phyloP scores from a whole-genome alignment of 257 asterid species.

The Ligustrum vulgare region DNA sequence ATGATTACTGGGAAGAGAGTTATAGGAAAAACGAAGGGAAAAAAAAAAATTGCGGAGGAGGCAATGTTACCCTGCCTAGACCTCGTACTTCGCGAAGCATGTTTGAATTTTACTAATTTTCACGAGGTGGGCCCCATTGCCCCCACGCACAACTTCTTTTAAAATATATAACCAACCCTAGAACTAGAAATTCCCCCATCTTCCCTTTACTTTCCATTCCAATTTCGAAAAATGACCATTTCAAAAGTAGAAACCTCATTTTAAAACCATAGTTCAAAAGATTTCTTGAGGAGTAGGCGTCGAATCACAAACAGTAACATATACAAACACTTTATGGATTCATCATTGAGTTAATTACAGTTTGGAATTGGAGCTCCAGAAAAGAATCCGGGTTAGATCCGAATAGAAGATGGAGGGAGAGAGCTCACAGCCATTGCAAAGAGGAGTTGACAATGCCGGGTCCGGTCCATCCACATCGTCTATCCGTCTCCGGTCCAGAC shows the following conservation, averaged over 20 bases:
- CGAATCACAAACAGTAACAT: background rate
- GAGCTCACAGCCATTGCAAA: conserved; percentile 19
- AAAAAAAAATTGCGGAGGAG: no score
- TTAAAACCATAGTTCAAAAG: background rate
- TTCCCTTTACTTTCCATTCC: background rate
- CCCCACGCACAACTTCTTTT: no score
- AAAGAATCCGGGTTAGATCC: background rate
- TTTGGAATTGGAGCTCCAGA: background rate
- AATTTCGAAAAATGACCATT: background rate
- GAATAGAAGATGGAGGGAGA: conserved; percentile 37
- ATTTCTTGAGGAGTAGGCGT: background rate
- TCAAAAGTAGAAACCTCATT: background rate
- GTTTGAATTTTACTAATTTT: no score
- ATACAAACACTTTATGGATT: background rate
- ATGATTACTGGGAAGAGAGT: no score
- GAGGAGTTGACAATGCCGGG: conserved; percentile 11
- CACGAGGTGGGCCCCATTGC: no score
- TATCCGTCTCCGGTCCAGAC: conserved; percentile 35
- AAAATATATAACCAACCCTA: no score
- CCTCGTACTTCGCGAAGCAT: no score
- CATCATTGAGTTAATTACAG: background rate
- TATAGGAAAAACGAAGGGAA: no score
- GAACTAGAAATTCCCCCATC: no score
- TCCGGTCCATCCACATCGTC: conserved; percentile 20
- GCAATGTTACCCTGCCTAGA: no score